Base-by-base conservation (phyloP, 129 eudicot genomes). In the Flaveria bidentis region DNA sequence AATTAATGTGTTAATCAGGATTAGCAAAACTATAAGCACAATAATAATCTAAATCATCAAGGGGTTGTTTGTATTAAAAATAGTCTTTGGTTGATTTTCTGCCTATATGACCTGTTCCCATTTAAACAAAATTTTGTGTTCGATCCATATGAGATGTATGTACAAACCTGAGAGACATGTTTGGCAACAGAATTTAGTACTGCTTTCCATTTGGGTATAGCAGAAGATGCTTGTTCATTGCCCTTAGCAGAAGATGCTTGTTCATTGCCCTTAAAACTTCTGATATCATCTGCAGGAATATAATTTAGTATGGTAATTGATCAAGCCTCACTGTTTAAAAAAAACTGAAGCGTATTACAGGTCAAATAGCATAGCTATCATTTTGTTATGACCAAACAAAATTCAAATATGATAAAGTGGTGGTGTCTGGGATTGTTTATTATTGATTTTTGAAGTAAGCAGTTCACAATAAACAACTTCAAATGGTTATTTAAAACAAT, bases 91-190 rank as follows among this genome's bases (percentile, higher is more conserved):
- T 15, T 64, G 22, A 64, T 36, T 64, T 64, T 51, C 26, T 44
- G 25, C 74, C 57, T 15, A 42, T 23, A 23, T 69, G 74, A 46
- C 57, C 73, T 1, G 18, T 64, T 33, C 47, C 47, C 23, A 30
- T 33, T 33, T 33, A 15, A 64, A 25, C 47, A 8, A 30, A 20
- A 17, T 12, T n/a, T 33, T 25, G 67, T 20, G 12, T 53, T 61
- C 17, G 26, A 8, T 28, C 30, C 5, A 18, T 72, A 17, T 33
- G 6, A 33, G 18, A 20, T n/a, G 39, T 16, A 52, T 51, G 8
- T 30, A 83, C 89, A 47, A 81, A 90, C 99, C 95, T 94, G 97
- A 67, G 96, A 87, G 53, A 94, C 93, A 51, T 91, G 99, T 76
- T 89, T 94, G 58, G 99, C 92, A 33, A 94, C 86, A 67, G 92